Evolutionary conservation across 31 red algal species (phyloP).

Genomic region (Bonnemaisonia californica): DNA sequence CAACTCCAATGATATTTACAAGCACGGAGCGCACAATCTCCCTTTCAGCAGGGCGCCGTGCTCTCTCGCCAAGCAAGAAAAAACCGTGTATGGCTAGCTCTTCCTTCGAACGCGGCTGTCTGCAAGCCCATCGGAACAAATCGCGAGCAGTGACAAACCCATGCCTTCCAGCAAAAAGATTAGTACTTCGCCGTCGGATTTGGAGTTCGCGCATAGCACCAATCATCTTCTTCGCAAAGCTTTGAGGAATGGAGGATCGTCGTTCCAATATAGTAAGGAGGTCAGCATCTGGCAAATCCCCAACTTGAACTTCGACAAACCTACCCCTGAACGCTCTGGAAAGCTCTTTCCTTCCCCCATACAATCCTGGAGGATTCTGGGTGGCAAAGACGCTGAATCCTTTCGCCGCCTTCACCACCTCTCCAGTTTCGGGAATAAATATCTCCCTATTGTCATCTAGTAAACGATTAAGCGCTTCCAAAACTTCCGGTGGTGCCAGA

Average conservation of each 20-base stretch:
- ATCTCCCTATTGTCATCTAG: conserved; percentile 98
- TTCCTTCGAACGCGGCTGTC: conserved; percentile 60
- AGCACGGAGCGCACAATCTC: conserved; percentile 66
- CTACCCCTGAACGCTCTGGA: conserved; percentile 88
- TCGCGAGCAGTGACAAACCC: conserved; percentile 90
- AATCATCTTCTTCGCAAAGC: conserved; percentile 88
- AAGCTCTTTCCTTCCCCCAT: conserved; percentile 92
- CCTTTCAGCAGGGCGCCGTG: conserved; percentile 47
- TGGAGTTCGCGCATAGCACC: conserved; percentile 88
- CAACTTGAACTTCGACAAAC: conserved; percentile 89
- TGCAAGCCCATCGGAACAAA: conserved; percentile 91
- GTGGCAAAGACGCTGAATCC: conserved; percentile 95
- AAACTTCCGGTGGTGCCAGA: conserved; percentile 91
- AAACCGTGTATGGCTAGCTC: conserved; percentile 86
- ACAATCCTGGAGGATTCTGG: conserved; percentile 94
- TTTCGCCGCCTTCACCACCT: conserved; percentile 75
- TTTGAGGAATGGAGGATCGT: conserved; percentile 59
- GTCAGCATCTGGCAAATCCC: conserved; percentile 81
- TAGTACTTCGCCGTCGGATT: conserved; percentile 53
- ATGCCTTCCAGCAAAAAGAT: conserved; percentile 83
- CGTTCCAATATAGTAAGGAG: conserved; percentile 68
- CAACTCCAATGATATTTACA: conserved; percentile 50
- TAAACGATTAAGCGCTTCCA: conserved; percentile 96
- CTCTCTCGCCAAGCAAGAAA: conserved; percentile 88
- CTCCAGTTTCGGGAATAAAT: conserved; percentile 85